These are phyloP conservation scores for Didymella pinodella DNA, from an alignment of 2,329 filamentous ascomycete genomes.

Conservation along the genomic window DNA sequence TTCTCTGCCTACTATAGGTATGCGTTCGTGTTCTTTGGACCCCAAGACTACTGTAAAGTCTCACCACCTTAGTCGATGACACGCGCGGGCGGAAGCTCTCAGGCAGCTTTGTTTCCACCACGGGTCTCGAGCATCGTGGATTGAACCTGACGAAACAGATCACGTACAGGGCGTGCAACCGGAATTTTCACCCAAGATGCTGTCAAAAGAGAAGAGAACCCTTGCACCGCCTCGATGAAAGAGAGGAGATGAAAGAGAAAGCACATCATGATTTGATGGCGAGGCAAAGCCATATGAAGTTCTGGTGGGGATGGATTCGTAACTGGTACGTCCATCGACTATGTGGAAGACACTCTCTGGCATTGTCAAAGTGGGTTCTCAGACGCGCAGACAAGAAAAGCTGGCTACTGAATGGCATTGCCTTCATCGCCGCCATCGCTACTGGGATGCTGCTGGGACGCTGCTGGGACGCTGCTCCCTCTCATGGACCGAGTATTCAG, in stretches of 20 bases:
- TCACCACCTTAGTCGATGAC: conserved; percentile 2
- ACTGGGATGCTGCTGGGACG: neutral
- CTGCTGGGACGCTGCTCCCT: neutral
- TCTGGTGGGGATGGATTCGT: neutral
- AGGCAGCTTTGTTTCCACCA: neutral
- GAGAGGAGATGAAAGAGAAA: neutral
- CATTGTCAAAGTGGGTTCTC: neutral
- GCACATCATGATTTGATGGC: neutral
- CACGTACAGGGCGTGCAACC: neutral
- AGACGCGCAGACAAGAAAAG: neutral
- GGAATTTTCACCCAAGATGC: neutral
- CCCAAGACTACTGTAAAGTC: neutral
- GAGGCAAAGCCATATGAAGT: neutral
- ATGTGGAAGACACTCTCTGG: neutral
- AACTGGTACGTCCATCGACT: neutral
- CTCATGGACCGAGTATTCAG: neutral
- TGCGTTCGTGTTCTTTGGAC: neutral
- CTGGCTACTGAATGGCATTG: neutral
- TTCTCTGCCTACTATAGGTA: neutral
- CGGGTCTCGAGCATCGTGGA: neutral
- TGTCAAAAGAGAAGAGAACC: neutral
- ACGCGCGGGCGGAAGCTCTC: conserved; percentile 6
- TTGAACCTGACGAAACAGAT: neutral
- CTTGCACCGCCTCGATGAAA: neutral
- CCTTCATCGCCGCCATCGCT: neutral